Evolutionary conservation across 2,329 filamentous ascomycete species (phyloP).

Genomic region (Cordyceps javanica): DNA sequence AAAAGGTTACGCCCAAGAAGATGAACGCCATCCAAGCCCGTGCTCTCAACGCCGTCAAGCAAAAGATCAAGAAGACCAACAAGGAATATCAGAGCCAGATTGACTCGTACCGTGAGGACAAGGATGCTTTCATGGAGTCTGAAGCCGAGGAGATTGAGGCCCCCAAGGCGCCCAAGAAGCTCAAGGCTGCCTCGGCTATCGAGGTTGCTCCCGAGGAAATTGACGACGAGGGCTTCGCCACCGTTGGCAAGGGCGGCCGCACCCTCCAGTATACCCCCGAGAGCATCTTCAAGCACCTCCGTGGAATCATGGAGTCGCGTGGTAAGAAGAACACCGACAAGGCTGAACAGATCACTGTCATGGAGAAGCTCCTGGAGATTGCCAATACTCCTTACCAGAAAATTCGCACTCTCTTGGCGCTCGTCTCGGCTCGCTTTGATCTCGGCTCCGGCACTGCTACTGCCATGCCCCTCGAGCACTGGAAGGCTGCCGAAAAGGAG

Average conservation of each 20-base stretch:
- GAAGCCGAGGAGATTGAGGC: slow-evolving; percentile 59
- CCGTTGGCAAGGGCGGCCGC: slow-evolving; percentile 83
- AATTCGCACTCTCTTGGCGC: slow-evolving; percentile 82
- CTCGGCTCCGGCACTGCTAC: slow-evolving; percentile 69
- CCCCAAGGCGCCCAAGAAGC: slow-evolving; percentile 42
- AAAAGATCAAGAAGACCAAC: slow-evolving; percentile 98
- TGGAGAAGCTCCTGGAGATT: slow-evolving; percentile 94
- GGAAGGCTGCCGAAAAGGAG: slow-evolving; percentile 90
- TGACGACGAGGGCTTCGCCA: slow-evolving; percentile 83
- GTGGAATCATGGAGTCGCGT: slow-evolving; percentile 87
- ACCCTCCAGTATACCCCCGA: slow-evolving; percentile 90
- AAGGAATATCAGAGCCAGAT: slow-evolving; percentile 88
- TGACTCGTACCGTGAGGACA: slow-evolving; percentile 77
- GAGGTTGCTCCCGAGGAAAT: slow-evolving; percentile 44
- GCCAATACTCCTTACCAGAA: slow-evolving; percentile 86
- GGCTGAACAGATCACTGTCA: slow-evolving; percentile 87
- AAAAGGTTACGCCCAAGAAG: slow-evolving; percentile 94
- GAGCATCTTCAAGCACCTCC: slow-evolving; percentile 95
- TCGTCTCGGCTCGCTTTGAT: slow-evolving; percentile 93
- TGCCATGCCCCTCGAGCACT: slow-evolving; percentile 92
- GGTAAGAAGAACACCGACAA: slow-evolving; percentile 99
- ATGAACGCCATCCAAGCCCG: slow-evolving; percentile 96
- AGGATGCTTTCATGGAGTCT: slow-evolving; percentile 82
- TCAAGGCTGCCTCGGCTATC: slow-evolving; percentile 39
- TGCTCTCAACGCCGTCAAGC: slow-evolving; percentile 93